phyloP scores from a whole-genome alignment of 306 rosid genomes.

The Geum urbanum region DNA sequence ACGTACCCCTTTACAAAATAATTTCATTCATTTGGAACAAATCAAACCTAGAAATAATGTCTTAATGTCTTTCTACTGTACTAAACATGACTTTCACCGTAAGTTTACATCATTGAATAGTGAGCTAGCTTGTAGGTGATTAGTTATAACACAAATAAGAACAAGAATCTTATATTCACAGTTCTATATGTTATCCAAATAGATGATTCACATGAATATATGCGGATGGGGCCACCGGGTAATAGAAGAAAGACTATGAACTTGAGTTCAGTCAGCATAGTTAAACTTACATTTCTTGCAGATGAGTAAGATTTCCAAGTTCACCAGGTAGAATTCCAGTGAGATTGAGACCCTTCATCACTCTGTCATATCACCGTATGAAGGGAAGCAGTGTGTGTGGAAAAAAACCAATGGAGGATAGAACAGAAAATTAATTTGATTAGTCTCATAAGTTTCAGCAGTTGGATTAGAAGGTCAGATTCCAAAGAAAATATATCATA shows the following conservation, averaged over 20 bases:
- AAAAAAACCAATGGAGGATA: background rate
- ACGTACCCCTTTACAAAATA: too few species aligned
- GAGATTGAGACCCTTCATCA: constrained; percentile 47
- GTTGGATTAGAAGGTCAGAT: background rate
- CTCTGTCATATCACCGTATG: constrained; percentile 15
- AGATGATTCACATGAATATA: background rate
- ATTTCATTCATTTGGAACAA: too few species aligned
- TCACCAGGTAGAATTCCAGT: constrained; percentile 48
- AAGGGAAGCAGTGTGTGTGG: background rate
- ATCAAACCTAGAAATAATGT: too few species aligned
- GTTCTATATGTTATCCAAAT: background rate
- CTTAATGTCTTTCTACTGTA: too few species aligned
- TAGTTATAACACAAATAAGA: background rate
- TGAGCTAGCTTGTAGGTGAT: too few species aligned
- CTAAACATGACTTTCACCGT: too few species aligned
- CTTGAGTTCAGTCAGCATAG: too few species aligned
- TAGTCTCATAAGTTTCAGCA: background rate
- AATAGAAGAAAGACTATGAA: background rate
- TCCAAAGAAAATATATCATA: constrained; percentile 6
- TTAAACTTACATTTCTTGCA: constrained; percentile 47
- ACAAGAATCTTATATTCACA: background rate
- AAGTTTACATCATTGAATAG: too few species aligned
- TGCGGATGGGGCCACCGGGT: background rate
- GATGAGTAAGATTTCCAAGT: constrained; percentile 56
- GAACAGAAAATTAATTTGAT: background rate